Base-by-base conservation (phyloP, 2,329 filamentous ascomycete species). In the Didymella segeticola region DNA sequence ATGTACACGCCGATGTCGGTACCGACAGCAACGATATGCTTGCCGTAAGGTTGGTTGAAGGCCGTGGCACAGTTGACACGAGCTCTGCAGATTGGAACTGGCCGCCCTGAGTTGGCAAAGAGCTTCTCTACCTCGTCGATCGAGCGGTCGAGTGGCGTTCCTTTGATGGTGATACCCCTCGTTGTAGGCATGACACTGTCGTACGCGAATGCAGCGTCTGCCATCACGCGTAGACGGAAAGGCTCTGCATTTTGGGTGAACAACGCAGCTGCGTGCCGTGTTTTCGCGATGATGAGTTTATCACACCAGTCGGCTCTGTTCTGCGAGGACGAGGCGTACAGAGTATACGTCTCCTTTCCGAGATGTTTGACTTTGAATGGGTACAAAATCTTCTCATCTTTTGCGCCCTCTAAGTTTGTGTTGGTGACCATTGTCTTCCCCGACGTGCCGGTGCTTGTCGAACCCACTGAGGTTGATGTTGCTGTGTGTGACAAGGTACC, bases 341-440 rank as follows among this genome's bases (percentile, higher is more conserved):
- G 80, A 0, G 90, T 96, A 73, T 97, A 98, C 0, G 91, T 88
- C 63, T 96, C 93, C 58, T 96, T 90, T 11, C 96, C 95, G 17
- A 99, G 83, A 77, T 99, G 95, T 78, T 97, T 97, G 71, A 99
- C 86, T 62, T 88, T 88, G 85, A 99, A 99, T 0, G 96, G 95
- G 71, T 93, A 99, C 64, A 99, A 77, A 38, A 95, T 89, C 69
- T 81, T 80, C 23, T 91, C 88, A 61, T 96, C 90, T 58, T 86
- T 89, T 23, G 82, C 77, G 27, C 68, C 68, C 5, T 86, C 85
- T 15, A 83, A 70, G 2, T 77, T 75, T 1, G 78, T 80, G 10
- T 71, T 74, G 6, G 79, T 74, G 11, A 79, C 77, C 39, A 83
- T 70, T 1, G 77, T 79, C 46, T 79, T 80, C 14, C 75, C 74